These are phyloP conservation scores for Penicillium malachiteum DNA, from an alignment of 495 filamentous ascomycete genomes.

Conservation along the genomic window DNA sequence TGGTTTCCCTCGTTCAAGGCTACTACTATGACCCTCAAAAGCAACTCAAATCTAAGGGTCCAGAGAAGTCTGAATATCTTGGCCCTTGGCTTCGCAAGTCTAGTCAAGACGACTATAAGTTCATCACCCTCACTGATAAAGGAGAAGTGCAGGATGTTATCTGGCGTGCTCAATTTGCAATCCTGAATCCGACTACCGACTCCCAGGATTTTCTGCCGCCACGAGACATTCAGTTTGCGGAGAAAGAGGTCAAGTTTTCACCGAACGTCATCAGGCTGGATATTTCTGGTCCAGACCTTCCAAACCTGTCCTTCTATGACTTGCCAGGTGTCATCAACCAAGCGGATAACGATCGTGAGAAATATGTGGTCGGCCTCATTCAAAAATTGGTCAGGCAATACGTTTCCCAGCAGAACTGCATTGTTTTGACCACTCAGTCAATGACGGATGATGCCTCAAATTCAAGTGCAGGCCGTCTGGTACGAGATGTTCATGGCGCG, in stretches of 20 bases:
- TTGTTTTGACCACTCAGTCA: slow-evolving; percentile 70
- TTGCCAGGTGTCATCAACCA: slow-evolving; percentile 76
- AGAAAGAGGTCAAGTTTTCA: slow-evolving; percentile 60
- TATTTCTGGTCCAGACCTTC: slow-evolving; percentile 66
- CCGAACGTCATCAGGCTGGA: slow-evolving; percentile 75
- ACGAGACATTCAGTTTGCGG: slow-evolving; percentile 25
- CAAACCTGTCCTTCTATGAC: slow-evolving; percentile 76
- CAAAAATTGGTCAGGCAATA: slow-evolving; percentile 67
- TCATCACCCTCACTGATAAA: slow-evolving; percentile 41
- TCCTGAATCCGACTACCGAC: slow-evolving; percentile 56
- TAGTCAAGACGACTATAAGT: slow-evolving; percentile 39
- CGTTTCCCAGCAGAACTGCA: slow-evolving; percentile 59
- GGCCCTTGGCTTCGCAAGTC: slow-evolving; percentile 43
- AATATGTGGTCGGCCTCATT: slow-evolving; percentile 64
- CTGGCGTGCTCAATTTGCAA: slow-evolving; percentile 69
- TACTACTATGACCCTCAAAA: slow-evolving; percentile 48
- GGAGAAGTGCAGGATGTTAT: slow-evolving; percentile 58
- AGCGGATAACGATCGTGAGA: slow-evolving; percentile 56
- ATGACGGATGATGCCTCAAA: slow-evolving; percentile 74
- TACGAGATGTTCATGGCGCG: slow-evolving; percentile 56
- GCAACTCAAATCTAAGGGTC: slow-evolving; percentile 16
- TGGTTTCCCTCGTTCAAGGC: slow-evolving; percentile 57
- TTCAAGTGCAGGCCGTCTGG: slow-evolving; percentile 64
- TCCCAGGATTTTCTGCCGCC: slow-evolving; percentile 51
- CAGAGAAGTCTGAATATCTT: slow-evolving; percentile 25